Conservation (phyloP, 2,329 filamentous ascomycete species). For the Colletotrichum sp. region DNA sequence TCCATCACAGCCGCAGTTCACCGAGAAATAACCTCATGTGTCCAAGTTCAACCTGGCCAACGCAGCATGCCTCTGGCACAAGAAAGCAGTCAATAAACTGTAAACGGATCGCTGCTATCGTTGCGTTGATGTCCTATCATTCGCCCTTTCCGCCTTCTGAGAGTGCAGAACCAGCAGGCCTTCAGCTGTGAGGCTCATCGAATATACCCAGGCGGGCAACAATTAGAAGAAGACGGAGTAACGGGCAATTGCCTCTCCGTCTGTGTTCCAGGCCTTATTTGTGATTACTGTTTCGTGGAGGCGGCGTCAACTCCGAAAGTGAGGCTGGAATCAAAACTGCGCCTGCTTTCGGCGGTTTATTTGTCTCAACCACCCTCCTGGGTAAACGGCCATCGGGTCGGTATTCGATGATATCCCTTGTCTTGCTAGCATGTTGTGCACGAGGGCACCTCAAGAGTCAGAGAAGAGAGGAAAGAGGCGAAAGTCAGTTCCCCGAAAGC, state of each 20-base stretch:
- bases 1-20: background rate
- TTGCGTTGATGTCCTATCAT: background rate
- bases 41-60: background rate
- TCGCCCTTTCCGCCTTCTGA: background rate
- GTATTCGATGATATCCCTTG: background rate
- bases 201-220: background rate
- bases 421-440: background rate
- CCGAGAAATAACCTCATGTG: background rate
- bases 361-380: background rate
- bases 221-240: background rate
- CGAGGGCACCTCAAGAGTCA: background rate
- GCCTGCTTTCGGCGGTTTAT: background rate
- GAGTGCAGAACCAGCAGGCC: background rate
- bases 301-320: background rate
- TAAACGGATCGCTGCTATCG: background rate
- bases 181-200: background rate
- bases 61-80: background rate
- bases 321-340: background rate
- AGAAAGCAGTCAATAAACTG: background rate
- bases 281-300: background rate
- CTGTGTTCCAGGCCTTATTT: background rate
- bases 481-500: background rate
- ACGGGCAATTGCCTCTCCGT: background rate
- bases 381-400: background rate
- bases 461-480: background rate